These are phyloP conservation scores for Cyphellophora attinorum DNA, from an alignment of 2,329 filamentous ascomycete genomes.

Conservation along the genomic window DNA sequence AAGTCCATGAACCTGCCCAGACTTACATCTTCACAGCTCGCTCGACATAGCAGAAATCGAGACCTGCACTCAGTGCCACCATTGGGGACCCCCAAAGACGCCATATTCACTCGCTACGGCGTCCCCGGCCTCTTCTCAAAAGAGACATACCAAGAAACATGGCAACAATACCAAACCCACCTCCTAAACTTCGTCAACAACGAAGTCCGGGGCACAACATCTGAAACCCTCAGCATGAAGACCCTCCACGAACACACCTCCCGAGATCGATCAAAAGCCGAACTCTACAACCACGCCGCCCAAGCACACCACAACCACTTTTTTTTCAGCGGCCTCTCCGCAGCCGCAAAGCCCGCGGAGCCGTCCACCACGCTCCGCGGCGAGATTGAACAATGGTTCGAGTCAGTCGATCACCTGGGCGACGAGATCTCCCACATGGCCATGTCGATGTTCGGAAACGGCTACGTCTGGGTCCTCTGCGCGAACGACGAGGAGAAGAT, in stretches of 20 bases:
- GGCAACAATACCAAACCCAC: slow-evolving; percentile 69
- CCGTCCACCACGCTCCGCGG: slow-evolving; percentile 11
- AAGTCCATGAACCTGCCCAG: not conserved
- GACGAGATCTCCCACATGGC: slow-evolving; percentile 73
- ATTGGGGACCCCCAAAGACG: slow-evolving; percentile 6
- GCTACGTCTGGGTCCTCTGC: slow-evolving; percentile 91
- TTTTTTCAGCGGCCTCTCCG: slow-evolving; percentile 36
- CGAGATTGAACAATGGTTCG: slow-evolving; percentile 63
- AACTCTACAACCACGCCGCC: slow-evolving; percentile 89
- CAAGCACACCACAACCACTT: slow-evolving; percentile 85
- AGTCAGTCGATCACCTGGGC: slow-evolving; percentile 71
- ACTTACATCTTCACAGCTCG: not conserved
- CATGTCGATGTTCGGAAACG: slow-evolving; percentile 86
- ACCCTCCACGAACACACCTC: slow-evolving; percentile 64
- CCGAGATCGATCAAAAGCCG: slow-evolving; percentile 66
- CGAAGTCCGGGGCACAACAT: not conserved
- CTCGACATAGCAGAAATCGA: too few species aligned
- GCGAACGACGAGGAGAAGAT: slow-evolving; percentile 28
- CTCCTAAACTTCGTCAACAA: slow-evolving; percentile 44
- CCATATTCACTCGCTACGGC: slow-evolving; percentile 32
- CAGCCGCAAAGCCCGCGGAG: slow-evolving; percentile 7
- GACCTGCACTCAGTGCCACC: too few species aligned
- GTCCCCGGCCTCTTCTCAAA: slow-evolving; percentile 63
- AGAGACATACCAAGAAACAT: slow-evolving; percentile 64
- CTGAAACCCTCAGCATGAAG: not conserved